Conservation (phyloP, 2,329 filamentous ascomycete genomes). For the Calonectria pauciramosa region DNA sequence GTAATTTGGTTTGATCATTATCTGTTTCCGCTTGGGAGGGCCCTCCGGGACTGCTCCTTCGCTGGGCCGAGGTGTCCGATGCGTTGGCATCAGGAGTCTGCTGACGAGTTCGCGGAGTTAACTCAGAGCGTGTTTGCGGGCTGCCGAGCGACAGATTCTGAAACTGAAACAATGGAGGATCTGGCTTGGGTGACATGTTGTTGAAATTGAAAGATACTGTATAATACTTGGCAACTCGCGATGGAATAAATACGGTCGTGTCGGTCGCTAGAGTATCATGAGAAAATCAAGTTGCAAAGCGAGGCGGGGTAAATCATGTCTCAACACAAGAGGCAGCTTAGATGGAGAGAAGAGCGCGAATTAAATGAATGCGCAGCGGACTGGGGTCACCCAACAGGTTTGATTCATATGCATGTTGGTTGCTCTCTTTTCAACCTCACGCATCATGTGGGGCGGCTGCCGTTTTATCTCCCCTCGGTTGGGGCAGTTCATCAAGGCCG, state of each 20-base stretch:
- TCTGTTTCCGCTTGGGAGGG: not conserved
- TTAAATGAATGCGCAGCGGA: not conserved
- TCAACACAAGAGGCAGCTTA: not conserved
- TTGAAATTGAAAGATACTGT: not conserved
- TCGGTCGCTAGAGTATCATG: not conserved
- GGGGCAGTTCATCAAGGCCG: not conserved
- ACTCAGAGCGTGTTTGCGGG: not conserved
- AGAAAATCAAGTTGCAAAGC: not conserved
- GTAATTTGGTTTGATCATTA: not conserved
- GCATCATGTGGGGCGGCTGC: not conserved
- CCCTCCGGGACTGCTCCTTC: not conserved
- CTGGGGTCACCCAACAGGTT: no score
- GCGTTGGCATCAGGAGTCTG: not conserved
- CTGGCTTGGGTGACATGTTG: not conserved
- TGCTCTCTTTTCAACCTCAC: not conserved
- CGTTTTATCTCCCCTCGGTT: not conserved
- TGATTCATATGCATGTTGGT: not conserved
- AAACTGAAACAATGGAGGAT: not conserved
- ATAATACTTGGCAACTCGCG: not conserved
- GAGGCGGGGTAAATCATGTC: no score
- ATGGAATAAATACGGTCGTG: not conserved
- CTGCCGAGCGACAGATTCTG: not conserved
- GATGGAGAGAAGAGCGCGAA: not conserved
- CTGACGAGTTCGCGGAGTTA: not conserved
- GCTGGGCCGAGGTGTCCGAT: not conserved